Evolutionary conservation across 2,329 filamentous ascomycete species (phyloP).

Genomic region (Cryphonectria naterciae): DNA sequence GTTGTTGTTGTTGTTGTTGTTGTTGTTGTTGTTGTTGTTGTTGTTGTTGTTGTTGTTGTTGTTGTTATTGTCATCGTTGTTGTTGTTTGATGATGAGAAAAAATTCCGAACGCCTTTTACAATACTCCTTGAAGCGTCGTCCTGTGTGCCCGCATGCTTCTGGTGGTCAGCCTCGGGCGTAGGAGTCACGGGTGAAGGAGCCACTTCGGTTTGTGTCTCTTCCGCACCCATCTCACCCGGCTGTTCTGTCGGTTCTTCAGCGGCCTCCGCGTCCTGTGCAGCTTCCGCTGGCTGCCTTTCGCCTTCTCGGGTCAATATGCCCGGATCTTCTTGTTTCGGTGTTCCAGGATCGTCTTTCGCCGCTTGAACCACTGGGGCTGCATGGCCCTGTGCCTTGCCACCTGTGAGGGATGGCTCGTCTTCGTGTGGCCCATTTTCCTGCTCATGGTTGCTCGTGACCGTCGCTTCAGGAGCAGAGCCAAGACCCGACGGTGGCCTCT

Average conservation of each 20-base stretch:
- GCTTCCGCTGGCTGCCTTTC: neutral
- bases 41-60: neutral
- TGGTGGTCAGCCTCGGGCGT: conserved; percentile 1
- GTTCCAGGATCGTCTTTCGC: conserved; percentile 24
- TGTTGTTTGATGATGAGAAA: conserved; percentile 5
- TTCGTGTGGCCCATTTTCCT: neutral
- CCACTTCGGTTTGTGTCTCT: neutral
- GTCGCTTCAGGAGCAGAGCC: conserved; percentile 42
- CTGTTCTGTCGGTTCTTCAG: conserved; percentile 6
- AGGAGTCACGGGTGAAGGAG: neutral
- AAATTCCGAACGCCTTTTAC: conserved; percentile 14
- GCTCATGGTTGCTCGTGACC: neutral
- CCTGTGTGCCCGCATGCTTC: conserved; percentile 8
- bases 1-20: too few species aligned
- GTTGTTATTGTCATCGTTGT: conserved; percentile 2
- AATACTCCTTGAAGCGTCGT: conserved; percentile 14
- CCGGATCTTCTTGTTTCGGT: conserved; percentile 21
- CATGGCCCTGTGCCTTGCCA: neutral
- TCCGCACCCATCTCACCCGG: neutral
- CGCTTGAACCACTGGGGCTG: neutral
- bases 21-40: too few species aligned
- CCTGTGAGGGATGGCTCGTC: neutral
- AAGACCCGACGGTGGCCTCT: conserved; percentile 43
- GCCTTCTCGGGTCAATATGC: conserved; percentile 27
- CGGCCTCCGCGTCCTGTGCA: conserved; percentile 1